Evolutionary conservation across 495 filamentous ascomycete species (phyloP), one percentile per base, ranked within the genome.

Genomic region (Penicillium arizonense): DNA sequence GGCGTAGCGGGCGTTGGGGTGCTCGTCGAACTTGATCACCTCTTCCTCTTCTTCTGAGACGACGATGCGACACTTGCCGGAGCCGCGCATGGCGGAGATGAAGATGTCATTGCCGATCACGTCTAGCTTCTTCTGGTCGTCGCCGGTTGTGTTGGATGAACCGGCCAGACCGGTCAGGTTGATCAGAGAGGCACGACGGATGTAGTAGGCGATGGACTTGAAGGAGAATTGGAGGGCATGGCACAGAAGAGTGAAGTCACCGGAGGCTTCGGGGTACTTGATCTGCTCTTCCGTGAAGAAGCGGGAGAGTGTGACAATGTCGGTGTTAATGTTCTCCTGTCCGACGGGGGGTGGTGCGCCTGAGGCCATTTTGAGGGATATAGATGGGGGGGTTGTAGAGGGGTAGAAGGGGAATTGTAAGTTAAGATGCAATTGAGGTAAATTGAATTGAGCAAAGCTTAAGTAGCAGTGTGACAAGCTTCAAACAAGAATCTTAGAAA

Each of bases 161-260:
- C 94, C 94, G 33, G 94, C 94, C 21, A 98, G 85, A 40, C 94
- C 94, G 33, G 90, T 91, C 37, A 98, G 83, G 77, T 97, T 96
- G 72, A 97, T 96, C 43, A 98, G 78, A n/a, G 91, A 93, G 24
- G 94, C 92, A 69, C 94, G 85, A 62, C 94, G 91, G 75, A 98
- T 98, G 79, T 97, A 98, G 82, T 97, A 96, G 58, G 94, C 93
- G 72, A 98, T 98, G 48, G 88, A 92, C 79, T 98, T 98, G 85
- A 98, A 98, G 60, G 94, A 89, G 81, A 97, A 97, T 76, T 97
- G 95, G 30, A 98, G 86, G 52, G 95, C 91, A 68, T 98, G 94
- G 80, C 91, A 97, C 48, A 98, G 83, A 21, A 98, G 83, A 88
- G 94, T 98, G 78, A 98, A 98, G 76, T 98, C 94, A 70, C 94